These are phyloP conservation scores for Tetragonia tetragonoides DNA, from an alignment of 148 eudicot species.

Conservation along the genomic window DNA sequence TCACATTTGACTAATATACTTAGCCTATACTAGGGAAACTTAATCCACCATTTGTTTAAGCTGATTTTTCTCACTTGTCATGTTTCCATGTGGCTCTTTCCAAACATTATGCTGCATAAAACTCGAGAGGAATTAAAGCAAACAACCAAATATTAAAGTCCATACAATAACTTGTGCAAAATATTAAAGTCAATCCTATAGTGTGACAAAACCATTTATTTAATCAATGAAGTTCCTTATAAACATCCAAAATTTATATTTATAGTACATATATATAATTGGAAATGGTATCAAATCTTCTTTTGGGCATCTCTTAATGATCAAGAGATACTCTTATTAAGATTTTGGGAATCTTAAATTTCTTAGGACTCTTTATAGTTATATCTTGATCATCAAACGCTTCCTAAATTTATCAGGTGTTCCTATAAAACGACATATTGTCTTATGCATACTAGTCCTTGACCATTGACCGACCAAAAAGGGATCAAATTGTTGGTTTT, in stretches of 20 bases:
- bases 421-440: background rate
- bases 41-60: conserved; percentile 1
- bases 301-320: background rate
- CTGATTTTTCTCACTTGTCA: background rate
- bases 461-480: conserved; percentile 15
- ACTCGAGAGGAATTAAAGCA: background rate
- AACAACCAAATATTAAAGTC: background rate
- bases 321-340: background rate
- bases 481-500: background rate
- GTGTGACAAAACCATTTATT: background rate
- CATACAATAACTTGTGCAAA: no score
- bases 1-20: background rate
- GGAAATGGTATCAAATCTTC: background rate
- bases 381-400: background rate
- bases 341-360: conserved; percentile 12
- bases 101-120: conserved; percentile 10
- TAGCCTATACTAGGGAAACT: background rate
- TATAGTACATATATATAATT: no score
- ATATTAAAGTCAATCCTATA: background rate
- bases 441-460: background rate
- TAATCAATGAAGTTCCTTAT: no score
- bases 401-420: conserved; percentile 15
- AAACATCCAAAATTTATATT: no score
- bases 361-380: background rate
- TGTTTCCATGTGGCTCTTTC: conserved; percentile 12